A percentile compares a stretch with the other conserved stretches of the same genome.
Conservation (phyloP, 108 stramenopile genomes). For the Skeletonema costatum region DNA sequence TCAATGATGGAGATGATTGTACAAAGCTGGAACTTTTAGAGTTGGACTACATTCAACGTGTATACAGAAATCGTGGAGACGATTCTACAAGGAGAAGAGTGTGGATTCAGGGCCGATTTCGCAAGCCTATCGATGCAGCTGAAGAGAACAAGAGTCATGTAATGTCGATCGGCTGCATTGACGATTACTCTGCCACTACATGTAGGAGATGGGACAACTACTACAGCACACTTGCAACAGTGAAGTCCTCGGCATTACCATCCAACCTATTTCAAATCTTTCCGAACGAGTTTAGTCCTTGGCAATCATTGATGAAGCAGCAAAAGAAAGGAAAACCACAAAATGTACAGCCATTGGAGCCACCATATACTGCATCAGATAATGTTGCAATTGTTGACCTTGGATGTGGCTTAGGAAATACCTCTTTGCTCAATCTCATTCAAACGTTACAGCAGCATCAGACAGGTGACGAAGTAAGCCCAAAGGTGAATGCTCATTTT, state of each 20-base stretch:
- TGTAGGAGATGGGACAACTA: constrained; percentile 16
- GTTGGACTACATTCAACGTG: constrained; percentile 36
- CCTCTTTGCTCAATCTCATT: constrained; percentile 24
- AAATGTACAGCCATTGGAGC: not conserved
- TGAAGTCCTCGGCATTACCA: not conserved
- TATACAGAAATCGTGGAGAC: constrained; percentile 44
- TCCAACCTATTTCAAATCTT: constrained; percentile 36
- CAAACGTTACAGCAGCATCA: constrained; percentile 6
- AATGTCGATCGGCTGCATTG: not conserved
- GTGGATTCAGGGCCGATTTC: constrained; percentile 81
- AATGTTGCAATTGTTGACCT: constrained; percentile 36
- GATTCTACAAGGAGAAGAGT: constrained; percentile 57
- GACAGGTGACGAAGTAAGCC: not conserved
- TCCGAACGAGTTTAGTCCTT: constrained; percentile 27
- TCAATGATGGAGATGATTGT: constrained; percentile 7
- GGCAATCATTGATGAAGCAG: constrained; percentile 18
- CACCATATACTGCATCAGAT: not conserved
- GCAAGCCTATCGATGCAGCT: constrained; percentile 29
- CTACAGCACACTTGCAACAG: constrained; percentile 5
- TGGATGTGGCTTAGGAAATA: constrained; percentile 39
- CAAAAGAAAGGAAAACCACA: constrained; percentile 6
- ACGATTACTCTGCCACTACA: not conserved
- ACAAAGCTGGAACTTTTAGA: constrained; percentile 39
- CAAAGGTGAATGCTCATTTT: constrained; percentile 30
- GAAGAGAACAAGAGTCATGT: not conserved